phyloP scores from a whole-genome alignment of 1,139 yeast genomes.

The Yamadazyma oceani region DNA sequence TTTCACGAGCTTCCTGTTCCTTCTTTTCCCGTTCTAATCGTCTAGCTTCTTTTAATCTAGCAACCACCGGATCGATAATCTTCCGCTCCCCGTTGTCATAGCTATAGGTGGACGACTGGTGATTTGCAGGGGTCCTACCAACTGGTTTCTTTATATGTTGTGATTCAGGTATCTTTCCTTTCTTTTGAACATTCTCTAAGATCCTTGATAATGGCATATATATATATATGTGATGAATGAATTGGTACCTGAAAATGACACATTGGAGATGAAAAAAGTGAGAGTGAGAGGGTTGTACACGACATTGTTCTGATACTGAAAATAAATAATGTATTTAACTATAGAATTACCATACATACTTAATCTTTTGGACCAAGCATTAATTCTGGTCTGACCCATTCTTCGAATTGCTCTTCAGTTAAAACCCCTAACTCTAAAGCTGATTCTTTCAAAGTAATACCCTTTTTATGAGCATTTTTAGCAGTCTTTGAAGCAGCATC shows the following conservation, averaged over 20 bases:
- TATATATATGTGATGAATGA: neutral
- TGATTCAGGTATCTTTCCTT: constrained; percentile 22
- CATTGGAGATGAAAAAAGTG: too few relatives aligned
- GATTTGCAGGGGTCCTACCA: neutral
- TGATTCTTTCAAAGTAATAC: constrained; percentile 89
- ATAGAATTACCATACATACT: too few relatives aligned
- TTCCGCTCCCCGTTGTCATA: constrained; percentile 15
- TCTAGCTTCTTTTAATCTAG: constrained; percentile 63
- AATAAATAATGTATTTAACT: neutral
- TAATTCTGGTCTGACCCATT: constrained; percentile 97
- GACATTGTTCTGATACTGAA: neutral
- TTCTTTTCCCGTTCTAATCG: constrained; percentile 52
- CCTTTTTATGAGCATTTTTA: constrained; percentile 97
- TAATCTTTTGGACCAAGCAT: constrained; percentile 89
- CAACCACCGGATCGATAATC: constrained; percentile 53
- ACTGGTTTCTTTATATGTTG: neutral
- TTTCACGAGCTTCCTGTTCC: constrained; percentile 30
- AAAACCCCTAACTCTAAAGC: constrained; percentile 89
- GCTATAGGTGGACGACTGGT: constrained; percentile 11
- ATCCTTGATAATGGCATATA: constrained; percentile 26
- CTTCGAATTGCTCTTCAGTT: constrained; percentile 80
- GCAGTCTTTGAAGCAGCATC: constrained; percentile 97
- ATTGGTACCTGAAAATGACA: neutral
- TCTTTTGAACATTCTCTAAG: constrained; percentile 30
- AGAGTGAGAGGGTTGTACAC: too few relatives aligned